A percentile compares a stretch with the other conserved stretches of the same genome.
phyloP scores from a whole-genome alignment of 2,329 filamentous ascomycete species.

The Fusarium brevicatenulatum region DNA sequence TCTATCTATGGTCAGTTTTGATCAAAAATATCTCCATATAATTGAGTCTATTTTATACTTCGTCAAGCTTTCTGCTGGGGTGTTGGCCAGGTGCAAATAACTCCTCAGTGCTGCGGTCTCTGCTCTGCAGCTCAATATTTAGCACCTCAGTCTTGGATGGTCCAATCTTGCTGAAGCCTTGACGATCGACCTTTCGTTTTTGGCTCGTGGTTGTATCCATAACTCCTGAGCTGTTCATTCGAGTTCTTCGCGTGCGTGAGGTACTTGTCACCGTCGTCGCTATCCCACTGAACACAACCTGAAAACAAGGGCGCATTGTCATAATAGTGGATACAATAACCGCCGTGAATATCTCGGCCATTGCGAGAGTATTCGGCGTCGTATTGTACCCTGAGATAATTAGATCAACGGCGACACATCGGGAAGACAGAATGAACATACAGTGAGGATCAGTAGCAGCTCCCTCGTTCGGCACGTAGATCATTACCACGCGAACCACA shows the following conservation, averaged over 20 bases:
- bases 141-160: background rate
- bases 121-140: background rate
- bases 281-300: background rate
- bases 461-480: background rate
- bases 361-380: background rate
- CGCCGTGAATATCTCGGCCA: slow-evolving; percentile 2
- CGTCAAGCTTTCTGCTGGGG: background rate
- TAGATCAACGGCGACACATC: no score
- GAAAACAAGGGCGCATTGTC: slow-evolving; percentile 8
- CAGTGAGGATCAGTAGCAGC: slow-evolving; percentile 1
- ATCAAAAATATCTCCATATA: no score
- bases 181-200: background rate
- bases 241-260: background rate
- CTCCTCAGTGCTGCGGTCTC: background rate
- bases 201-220: background rate
- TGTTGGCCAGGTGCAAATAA: background rate
- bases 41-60: background rate
- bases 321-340: slow-evolving; percentile 2
- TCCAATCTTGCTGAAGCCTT: background rate
- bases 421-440: background rate
- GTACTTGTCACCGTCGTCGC: background rate
- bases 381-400: background rate
- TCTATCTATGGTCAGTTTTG: no score
- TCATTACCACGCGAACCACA: background rate
- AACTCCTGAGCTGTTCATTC: background rate